Percentiles rank a stretch among this genome's conserved stretches.
Conservation (phyloP, 164 flowering plant genomes). For the Vitis cinerea region DNA sequence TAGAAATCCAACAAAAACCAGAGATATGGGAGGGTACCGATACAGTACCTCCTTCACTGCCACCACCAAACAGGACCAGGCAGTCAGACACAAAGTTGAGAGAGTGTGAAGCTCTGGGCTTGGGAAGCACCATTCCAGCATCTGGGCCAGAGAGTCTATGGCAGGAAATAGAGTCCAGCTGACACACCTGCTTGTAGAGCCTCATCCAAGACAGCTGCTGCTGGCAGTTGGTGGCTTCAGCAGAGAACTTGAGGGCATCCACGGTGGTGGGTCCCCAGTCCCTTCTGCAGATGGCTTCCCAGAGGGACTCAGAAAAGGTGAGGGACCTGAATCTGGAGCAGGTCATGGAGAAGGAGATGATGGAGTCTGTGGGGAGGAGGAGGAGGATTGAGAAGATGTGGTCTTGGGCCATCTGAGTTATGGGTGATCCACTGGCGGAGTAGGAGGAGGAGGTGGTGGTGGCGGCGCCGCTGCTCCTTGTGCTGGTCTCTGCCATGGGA, state of each 20-base stretch:
- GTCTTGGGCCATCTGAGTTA: conserved; percentile 51
- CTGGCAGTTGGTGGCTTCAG: neutral
- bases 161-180: conserved; percentile 55
- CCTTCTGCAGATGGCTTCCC: conserved; percentile 77
- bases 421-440: conserved; percentile 23
- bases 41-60: conserved; percentile 81
- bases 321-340: conserved; percentile 65
- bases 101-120: conserved; percentile 87
- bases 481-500: conserved; percentile 17
- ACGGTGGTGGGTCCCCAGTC: conserved; percentile 63
- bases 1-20: neutral
- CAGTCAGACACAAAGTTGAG: conserved; percentile 77
- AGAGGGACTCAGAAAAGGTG: conserved; percentile 55
- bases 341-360: conserved; percentile 68
- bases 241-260: conserved; percentile 49
- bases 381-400: conserved; percentile 73
- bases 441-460: conserved; percentile 14
- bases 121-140: conserved; percentile 32
- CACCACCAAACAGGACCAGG: conserved; percentile 92
- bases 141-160: conserved; percentile 32
- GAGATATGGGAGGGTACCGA: conserved; percentile 4
- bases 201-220: conserved; percentile 53
- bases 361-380: conserved; percentile 69
- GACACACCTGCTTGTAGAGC: conserved; percentile 53
- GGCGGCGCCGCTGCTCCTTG: conserved; percentile 11